Evolutionary conservation across 352 stramenopile species (phyloP).

Genomic region (Phytophthora lateralis): DNA sequence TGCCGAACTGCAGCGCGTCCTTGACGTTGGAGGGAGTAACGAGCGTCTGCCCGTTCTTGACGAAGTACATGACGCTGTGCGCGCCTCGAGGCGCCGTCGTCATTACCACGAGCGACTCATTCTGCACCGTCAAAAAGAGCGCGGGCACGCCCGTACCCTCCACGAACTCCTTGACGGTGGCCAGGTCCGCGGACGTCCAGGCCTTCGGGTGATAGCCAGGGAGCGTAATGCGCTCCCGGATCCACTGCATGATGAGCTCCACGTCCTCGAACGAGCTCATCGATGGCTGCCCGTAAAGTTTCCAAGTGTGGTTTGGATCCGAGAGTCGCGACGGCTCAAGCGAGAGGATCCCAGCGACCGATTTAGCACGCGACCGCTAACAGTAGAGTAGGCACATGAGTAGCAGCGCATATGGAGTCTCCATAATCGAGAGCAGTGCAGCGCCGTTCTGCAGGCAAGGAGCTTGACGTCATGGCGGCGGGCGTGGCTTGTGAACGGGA

Average conservation of each 20-base stretch:
- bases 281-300: background rate
- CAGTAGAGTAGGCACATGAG: background rate
- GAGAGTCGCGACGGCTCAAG: constrained; percentile 12
- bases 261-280: constrained; percentile 89
- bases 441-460: background rate
- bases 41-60: constrained; percentile 83
- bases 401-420: background rate
- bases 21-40: constrained; percentile 67
- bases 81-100: constrained; percentile 61
- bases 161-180: constrained; percentile 85
- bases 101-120: constrained; percentile 53
- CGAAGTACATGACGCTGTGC: constrained; percentile 84
- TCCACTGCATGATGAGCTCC: constrained; percentile 86
- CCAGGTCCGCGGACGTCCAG: constrained; percentile 79
- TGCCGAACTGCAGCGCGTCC: constrained; percentile 75
- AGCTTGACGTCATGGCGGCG: too few relatives aligned
- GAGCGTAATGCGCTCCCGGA: constrained; percentile 79
- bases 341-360: background rate
- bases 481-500: background rate
- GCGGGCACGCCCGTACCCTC: constrained; percentile 69
- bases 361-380: background rate
- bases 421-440: background rate
- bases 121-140: constrained; percentile 66
- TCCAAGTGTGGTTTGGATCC: background rate
- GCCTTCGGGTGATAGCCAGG: constrained; percentile 70